Evolutionary conservation across 345 rosid genomes (phyloP), one percentile per base, ranked within the genome.

Genomic region (Barbarea vulgaris): DNA sequence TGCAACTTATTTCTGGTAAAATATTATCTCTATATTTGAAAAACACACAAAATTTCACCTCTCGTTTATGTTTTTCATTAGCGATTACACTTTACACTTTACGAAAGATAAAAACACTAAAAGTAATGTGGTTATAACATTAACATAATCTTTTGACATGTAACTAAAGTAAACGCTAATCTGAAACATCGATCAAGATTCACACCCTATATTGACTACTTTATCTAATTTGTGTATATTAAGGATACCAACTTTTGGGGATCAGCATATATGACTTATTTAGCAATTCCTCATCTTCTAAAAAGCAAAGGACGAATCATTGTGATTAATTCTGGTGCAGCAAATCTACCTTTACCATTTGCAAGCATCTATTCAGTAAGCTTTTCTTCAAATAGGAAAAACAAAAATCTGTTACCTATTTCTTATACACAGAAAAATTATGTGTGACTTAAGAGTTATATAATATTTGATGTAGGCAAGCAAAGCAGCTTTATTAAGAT

Each of bases 231-330:
- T 69, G 42, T 28, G 9, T 48, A 19, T 27, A 61, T 71, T 13
- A 64, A 85, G 87, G 78, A 84, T 14, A 69, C 61, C 3, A 85
- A 87, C 52, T 87, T 83, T 69, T 82, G 91, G 91, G 91, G 89
- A 3, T 47, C 86, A 3, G 64, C 74, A 9, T 79, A 82, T 18
- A 53, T 68, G 33, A 81, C 87, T 10, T 78, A 74, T 30, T 84
- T 82, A 34, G 91, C 87, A 14, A 73, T 81, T 69, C 85, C 89
- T 24, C 77, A 82, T 69, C 83, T 85, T 9, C 77, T 70, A 53
- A 77, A 77, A 14, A 84, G 75, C 62, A 83, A 36, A 25, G 89
- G 91, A 67, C 81, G 83, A 77, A 83, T 85, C 71, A 42, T 85
- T 22, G 84, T 72, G 53, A 69, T 74, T 4, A 27, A 77, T 15